Evolutionary conservation across 2,329 filamentous ascomycete genomes (phyloP).

Genomic region (Pyrenophora graminea): DNA sequence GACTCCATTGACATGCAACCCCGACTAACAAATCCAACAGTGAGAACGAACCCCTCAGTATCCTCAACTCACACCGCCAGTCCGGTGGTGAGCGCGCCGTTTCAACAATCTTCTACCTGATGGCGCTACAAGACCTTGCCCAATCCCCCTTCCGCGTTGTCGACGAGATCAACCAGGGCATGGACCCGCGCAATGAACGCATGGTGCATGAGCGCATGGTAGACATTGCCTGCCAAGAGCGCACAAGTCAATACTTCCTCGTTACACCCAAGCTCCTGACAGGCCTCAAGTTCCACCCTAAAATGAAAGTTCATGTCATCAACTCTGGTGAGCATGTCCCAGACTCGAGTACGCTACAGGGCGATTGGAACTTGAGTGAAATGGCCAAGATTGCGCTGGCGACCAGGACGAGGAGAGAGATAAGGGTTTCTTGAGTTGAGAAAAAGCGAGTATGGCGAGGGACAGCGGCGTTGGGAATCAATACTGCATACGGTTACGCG

Average conservation of each 20-base stretch:
- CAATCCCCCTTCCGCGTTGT: slow-evolving; percentile 96
- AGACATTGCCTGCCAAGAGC: slow-evolving; percentile 87
- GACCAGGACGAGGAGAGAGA: slow-evolving; percentile 25
- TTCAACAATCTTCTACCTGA: slow-evolving; percentile 97
- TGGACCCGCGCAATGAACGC: slow-evolving; percentile 97
- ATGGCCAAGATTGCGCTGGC: slow-evolving; percentile 43
- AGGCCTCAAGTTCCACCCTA: slow-evolving; percentile 80
- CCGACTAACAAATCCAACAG: slow-evolving; percentile 17
- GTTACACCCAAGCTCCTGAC: slow-evolving; percentile 95
- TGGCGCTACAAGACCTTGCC: slow-evolving; percentile 93
- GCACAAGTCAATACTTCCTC: slow-evolving; percentile 82
- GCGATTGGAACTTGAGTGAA: slow-evolving; percentile 51
- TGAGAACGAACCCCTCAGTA: slow-evolving; percentile 77
- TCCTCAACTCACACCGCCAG: slow-evolving; percentile 89
- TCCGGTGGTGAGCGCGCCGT: slow-evolving; percentile 96
- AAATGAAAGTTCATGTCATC: slow-evolving; percentile 94
- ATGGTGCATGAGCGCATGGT: slow-evolving; percentile 99
- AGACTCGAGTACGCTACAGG: slow-evolving; percentile 32
- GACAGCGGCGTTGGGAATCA: neutral
- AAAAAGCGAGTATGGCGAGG: neutral
- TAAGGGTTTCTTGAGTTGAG: slow-evolving; percentile 21
- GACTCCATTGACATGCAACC: neutral
- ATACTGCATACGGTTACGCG: no score
- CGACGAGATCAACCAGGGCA: slow-evolving; percentile 99
- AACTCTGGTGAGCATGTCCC: slow-evolving; percentile 76